Evolutionary conservation across 768 basidiomycete genomes (phyloP).

Genomic region (Mycena galericulata): DNA sequence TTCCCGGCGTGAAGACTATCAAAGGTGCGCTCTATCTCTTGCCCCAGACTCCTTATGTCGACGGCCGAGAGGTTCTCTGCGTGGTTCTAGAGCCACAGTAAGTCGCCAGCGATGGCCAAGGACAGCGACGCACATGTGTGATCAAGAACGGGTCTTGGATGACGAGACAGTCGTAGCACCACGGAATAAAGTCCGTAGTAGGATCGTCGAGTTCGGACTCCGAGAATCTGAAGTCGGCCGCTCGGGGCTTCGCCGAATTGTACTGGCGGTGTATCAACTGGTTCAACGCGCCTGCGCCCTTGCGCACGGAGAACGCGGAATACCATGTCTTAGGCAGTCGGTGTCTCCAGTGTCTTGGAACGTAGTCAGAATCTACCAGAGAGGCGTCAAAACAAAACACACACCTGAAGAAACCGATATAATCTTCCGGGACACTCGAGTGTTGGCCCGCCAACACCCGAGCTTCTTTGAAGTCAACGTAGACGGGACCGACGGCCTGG

Average conservation of each 20-base stretch:
- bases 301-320: constrained; percentile 4
- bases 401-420: background rate
- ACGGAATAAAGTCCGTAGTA: background rate
- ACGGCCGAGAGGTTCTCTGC: background rate
- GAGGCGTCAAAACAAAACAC: no score
- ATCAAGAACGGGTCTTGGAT: constrained; percentile 22
- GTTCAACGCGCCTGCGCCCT: background rate
- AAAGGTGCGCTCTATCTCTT: background rate
- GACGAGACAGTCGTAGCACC: constrained; percentile 6
- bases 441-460: background rate
- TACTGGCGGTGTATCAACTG: constrained; percentile 2
- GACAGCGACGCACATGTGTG: constrained; percentile 1
- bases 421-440: background rate
- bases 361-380: background rate
- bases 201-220: background rate
- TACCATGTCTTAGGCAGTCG: background rate
- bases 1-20: background rate
- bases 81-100: constrained; percentile 8
- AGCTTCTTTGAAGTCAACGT: background rate
- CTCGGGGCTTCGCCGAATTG: no score
- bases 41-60: background rate
- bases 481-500: background rate
- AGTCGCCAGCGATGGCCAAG: background rate
- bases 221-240: background rate
- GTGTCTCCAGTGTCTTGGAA: background rate